Evolutionary conservation across 1,284 basidiomycete genomes (phyloP), one percentile per base, ranked within the genome.

Genomic region (Austroboletus rostrupii): DNA sequence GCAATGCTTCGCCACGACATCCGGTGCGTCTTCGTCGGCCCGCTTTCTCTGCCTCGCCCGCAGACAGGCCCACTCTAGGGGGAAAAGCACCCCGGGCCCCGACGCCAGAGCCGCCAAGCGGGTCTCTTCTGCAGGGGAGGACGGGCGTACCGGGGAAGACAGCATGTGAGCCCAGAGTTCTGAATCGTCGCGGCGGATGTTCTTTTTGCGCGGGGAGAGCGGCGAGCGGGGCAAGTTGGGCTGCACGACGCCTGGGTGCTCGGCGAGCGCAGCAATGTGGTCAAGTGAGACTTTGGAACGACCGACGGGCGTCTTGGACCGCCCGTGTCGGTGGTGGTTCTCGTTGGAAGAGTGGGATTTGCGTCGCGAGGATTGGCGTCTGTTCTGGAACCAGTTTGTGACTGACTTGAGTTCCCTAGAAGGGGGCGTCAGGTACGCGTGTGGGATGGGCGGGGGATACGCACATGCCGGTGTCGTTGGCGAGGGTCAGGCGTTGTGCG

Each of bases 31-130:
- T 59, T 63, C 64, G 58, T 64, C 65, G 5, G 14, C 53, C 56
- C 68, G 62, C n/a, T 57, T 68, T 32, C 57, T 61, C 35, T 65
- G 66, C 48, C 75, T 63, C 38, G 70, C 75, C 38, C 69, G 72
- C 33, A 75, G 71, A 53, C 74, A 76, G 5, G 74, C 74, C 72
- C 72, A 77, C 51, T 77, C 74, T 45, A 76, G 53, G 11, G 75
- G 73, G n/a, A 61, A 66, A 19, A 65, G 55, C 13, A 57, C 60
- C 54, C 62, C 72, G n/a, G 65, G 54, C 19, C 53, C 59, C 8
- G 65, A 55, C 5, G 70, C 64, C 14, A 70, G 55, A 12, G 54
- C 60, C 1, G 66, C 55, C 8, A 72, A 50, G 37, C 65, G 65
- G 31, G 63, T 54, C 26, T 58, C 62, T 21, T 71, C 69, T 3